These are phyloP conservation scores for Sergeia podlipaevii DNA, from an alignment of 208 protist species.

Conservation along the genomic window DNA sequence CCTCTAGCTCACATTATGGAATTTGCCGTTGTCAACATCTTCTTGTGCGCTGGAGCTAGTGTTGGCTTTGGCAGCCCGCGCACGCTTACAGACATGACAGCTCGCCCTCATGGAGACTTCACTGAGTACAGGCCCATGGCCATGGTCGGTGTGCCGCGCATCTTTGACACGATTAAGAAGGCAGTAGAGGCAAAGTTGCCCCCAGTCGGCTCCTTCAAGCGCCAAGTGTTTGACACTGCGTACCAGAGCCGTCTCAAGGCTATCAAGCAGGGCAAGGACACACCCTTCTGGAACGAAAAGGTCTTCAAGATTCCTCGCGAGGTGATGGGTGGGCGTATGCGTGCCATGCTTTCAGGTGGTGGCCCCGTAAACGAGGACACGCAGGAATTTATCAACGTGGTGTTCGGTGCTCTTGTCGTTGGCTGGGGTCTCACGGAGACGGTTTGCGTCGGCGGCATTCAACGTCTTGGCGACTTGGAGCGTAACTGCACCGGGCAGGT, in stretches of 20 bases:
- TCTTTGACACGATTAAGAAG: slow-evolving; percentile 51
- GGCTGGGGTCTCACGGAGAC: slow-evolving; percentile 78
- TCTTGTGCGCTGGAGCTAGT: slow-evolving; percentile 24
- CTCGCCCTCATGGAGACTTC: slow-evolving; percentile 40
- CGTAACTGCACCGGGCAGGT: slow-evolving; percentile 12
- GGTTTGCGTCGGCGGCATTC: slow-evolving; percentile 22
- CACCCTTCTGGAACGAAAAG: slow-evolving; percentile 47
- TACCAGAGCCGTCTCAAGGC: slow-evolving; percentile 26
- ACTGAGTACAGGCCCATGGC: slow-evolving; percentile 31
- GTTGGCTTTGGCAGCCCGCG: slow-evolving; percentile 39
- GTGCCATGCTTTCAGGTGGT: slow-evolving; percentile 48
- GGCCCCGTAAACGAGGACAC: slow-evolving; percentile 30
- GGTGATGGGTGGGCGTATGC: slow-evolving; percentile 37
- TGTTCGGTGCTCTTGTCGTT: slow-evolving; percentile 29
- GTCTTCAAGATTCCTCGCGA: slow-evolving; percentile 32
- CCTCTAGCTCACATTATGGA: slow-evolving; percentile 78
- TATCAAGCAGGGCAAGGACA: slow-evolving; percentile 30
- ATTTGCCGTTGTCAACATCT: slow-evolving; percentile 34
- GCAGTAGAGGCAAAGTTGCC: slow-evolving; percentile 36
- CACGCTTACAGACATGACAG: slow-evolving; percentile 29
- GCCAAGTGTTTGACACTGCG: slow-evolving; percentile 35
- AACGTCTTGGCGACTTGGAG: slow-evolving; percentile 21
- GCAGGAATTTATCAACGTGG: slow-evolving; percentile 41
- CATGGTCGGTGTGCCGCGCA: slow-evolving; percentile 45
- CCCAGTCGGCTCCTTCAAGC: slow-evolving; percentile 16